Evolutionary conservation across 1,284 basidiomycete species (phyloP).

Genomic region (Boletus semigastroideus): DNA sequence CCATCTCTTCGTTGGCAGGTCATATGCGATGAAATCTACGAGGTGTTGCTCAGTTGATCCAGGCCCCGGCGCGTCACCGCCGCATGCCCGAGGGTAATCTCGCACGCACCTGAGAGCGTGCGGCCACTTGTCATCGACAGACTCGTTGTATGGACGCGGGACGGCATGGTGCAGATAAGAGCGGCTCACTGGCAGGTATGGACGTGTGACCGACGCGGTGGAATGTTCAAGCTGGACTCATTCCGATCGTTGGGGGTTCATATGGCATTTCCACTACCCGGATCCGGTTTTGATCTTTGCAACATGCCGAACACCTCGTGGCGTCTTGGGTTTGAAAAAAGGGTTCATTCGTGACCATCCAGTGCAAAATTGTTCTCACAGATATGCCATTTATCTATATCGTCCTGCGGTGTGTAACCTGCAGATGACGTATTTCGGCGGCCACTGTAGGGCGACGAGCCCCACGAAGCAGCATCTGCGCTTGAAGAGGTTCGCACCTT

Average conservation of each 20-base stretch:
- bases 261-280: background rate
- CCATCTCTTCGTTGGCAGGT: constrained; percentile 13
- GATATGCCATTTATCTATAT: background rate
- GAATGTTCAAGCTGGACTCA: background rate
- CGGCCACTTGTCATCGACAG: background rate
- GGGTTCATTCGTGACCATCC: background rate
- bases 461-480: no score
- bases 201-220: background rate
- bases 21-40: constrained; percentile 13
- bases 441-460: no score
- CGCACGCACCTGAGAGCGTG: constrained; percentile 5
- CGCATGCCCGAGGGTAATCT: background rate
- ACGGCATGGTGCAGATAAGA: background rate
- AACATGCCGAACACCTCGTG: constrained; percentile 2
- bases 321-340: background rate
- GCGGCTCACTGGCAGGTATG: background rate
- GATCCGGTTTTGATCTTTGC: background rate
- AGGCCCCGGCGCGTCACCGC: background rate
- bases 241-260: background rate
- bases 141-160: background rate
- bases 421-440: no score
- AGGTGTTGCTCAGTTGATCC: background rate
- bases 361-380: background rate
- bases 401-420: no score
- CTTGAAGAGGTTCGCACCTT: no score